phyloP scores from a whole-genome alignment of 108 stramenopile genomes.

The Fragilaria radians region DNA sequence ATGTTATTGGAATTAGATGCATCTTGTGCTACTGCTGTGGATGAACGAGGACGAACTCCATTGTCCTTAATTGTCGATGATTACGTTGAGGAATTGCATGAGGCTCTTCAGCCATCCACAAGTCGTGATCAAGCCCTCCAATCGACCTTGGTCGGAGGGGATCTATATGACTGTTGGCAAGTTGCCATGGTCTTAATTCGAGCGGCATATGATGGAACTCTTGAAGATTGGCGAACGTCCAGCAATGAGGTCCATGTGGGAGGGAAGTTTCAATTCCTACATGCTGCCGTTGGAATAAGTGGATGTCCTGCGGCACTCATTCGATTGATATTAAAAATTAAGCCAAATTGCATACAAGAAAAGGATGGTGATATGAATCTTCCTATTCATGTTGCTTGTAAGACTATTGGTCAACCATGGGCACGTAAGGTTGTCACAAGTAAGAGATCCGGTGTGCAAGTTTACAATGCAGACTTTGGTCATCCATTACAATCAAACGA shows the following conservation, averaged over 20 bases:
- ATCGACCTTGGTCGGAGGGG: constrained; percentile 35
- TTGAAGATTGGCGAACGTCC: constrained; percentile 4
- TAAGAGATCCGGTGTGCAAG: too few species aligned
- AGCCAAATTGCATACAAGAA: constrained; percentile 3
- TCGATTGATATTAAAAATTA: constrained; percentile 31
- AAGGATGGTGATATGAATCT: constrained; percentile 3
- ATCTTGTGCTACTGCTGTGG: constrained; percentile 21
- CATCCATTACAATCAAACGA: constrained; percentile 9
- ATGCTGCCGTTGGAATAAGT: constrained; percentile 32
- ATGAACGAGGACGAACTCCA: constrained; percentile 40
- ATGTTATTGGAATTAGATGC: constrained; percentile 30
- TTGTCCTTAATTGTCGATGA: constrained; percentile 37
- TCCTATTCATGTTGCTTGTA: constrained; percentile 1
- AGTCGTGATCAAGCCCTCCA: constrained; percentile 9
- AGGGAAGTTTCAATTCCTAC: constrained; percentile 30
- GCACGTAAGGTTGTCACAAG: too few species aligned
- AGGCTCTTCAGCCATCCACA: constrained; percentile 20
- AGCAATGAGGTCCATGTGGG: constrained; percentile 1
- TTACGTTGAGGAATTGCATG: constrained; percentile 47
- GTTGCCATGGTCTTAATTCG: constrained; percentile 27
- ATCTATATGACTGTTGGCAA: constrained; percentile 42
- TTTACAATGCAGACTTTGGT: constrained; percentile 41
- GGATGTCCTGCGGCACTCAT: constrained; percentile 34
- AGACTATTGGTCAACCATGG: constrained; percentile 4
- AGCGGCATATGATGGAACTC: constrained; percentile 37